Percentiles rank a stretch among this genome's conserved stretches.
phyloP scores from a whole-genome alignment of 495 filamentous ascomycete genomes.

The Penicillium subrubescens region DNA sequence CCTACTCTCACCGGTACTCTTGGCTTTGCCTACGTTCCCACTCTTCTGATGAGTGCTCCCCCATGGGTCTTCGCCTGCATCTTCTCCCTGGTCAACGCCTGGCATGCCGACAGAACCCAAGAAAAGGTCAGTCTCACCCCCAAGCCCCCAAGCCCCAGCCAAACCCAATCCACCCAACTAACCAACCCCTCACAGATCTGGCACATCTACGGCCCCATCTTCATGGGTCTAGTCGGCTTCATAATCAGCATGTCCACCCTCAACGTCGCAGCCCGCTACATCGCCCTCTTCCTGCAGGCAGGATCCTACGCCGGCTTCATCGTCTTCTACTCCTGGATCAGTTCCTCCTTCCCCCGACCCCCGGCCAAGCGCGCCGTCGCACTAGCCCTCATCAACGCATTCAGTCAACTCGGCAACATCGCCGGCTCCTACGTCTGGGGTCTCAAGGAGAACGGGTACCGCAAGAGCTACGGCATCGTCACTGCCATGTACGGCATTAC shows the following conservation, averaged over 20 bases:
- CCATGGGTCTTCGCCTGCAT: conserved; percentile 74
- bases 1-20: conserved; percentile 78
- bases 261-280: conserved; percentile 64
- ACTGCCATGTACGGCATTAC: conserved; percentile 39
- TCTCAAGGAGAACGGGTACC: conserved; percentile 34
- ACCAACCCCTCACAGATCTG: conserved; percentile 47
- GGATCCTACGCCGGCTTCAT: conserved; percentile 61
- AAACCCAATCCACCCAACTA: neutral
- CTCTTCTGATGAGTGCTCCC: conserved; percentile 77
- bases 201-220: conserved; percentile 70
- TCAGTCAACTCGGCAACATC: conserved; percentile 50
- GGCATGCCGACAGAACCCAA: conserved; percentile 77
- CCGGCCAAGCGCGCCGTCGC: conserved; percentile 83
- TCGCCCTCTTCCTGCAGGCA: conserved; percentile 81
- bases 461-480: conserved; percentile 40
- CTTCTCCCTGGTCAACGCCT: conserved; percentile 69
- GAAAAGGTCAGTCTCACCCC: conserved; percentile 57
- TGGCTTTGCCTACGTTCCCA: conserved; percentile 62
- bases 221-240: conserved; percentile 68
- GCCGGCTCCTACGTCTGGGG: conserved; percentile 40
- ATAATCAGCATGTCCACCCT: conserved; percentile 73
- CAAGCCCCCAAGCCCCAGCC: conserved; percentile 22
- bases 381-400: conserved; percentile 79
- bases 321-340: conserved; percentile 77
- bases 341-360: conserved; percentile 78